A percentile compares a stretch with the other conserved stretches of the same genome.
These are phyloP conservation scores for Acorus gramineus DNA, from an alignment of 106 monocot genomes.

Conservation along the genomic window DNA sequence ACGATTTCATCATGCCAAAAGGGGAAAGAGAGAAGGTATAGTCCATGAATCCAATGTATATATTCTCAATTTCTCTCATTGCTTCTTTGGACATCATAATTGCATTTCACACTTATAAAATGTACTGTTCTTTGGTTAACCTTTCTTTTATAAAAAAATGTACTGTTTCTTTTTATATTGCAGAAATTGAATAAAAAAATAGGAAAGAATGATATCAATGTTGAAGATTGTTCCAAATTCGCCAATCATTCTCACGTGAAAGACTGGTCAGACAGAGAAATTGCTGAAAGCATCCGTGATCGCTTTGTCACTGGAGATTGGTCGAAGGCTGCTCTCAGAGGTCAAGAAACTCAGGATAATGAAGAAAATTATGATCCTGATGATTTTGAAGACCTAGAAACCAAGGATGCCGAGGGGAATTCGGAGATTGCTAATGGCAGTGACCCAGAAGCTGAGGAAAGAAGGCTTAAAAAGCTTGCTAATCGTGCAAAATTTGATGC, in stretches of 20 bases:
- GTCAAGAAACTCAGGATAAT: constrained; percentile 35
- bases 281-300: constrained; percentile 60
- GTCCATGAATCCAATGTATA: background rate
- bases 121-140: background rate
- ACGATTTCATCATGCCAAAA: constrained; percentile 77
- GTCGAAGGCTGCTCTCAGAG: constrained; percentile 66
- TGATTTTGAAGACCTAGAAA: constrained; percentile 94
- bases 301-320: constrained; percentile 93
- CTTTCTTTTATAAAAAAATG: background rate
- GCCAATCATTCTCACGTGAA: constrained; percentile 19
- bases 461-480: constrained; percentile 86
- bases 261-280: constrained; percentile 72
- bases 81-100: too few relatives aligned
- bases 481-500: constrained; percentile 91
- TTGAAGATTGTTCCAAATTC: constrained; percentile 79
- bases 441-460: constrained; percentile 42
- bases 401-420: constrained; percentile 28
- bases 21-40: constrained; percentile 57
- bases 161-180: constrained; percentile 13
- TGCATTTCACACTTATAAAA: too few relatives aligned
- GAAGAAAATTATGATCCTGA: constrained; percentile 27
- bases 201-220: constrained; percentile 28
- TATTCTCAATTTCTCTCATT: too few relatives aligned
- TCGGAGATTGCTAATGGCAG: constrained; percentile 6
- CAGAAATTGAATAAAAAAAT: constrained; percentile 39